Percentiles rank a stretch among this genome's conserved stretches.
Evolutionary conservation across 2,329 filamentous ascomycete species (phyloP).

Genomic region (Penicillium olsonii): DNA sequence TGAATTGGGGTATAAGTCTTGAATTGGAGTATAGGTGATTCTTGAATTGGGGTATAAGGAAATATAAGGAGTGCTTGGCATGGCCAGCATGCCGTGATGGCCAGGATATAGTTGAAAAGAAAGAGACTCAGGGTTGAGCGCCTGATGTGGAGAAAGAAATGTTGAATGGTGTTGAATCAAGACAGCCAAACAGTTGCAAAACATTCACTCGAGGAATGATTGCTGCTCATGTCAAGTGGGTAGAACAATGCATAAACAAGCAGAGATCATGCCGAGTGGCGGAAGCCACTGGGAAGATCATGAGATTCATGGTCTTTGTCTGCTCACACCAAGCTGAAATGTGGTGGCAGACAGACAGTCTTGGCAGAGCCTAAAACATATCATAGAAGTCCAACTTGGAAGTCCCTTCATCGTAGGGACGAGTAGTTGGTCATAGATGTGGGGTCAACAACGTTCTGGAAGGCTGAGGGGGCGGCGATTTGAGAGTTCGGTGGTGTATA

Average conservation of each 20-base stretch:
- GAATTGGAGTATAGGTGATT: not conserved
- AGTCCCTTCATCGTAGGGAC: not conserved
- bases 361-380: not conserved
- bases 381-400: not conserved
- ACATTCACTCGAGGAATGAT: not conserved
- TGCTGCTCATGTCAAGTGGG: too few relatives aligned
- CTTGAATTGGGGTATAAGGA: conserved; percentile 1
- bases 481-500: too few relatives aligned
- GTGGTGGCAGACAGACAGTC: too few relatives aligned
- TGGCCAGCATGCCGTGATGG: conserved; percentile 2
- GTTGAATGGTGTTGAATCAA: not conserved
- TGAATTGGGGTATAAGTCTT: too few relatives aligned
- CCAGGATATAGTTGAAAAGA: not conserved
- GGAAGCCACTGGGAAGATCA: too few relatives aligned
- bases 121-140: conserved; percentile 6
- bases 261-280: not conserved
- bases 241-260: not conserved
- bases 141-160: not conserved
- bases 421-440: too few relatives aligned
- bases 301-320: too few relatives aligned
- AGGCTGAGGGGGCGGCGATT: too few relatives aligned
- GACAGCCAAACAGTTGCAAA: not conserved
- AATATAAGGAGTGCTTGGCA: conserved; percentile 5
- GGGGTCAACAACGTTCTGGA: too few relatives aligned
- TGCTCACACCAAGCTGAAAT: too few relatives aligned